Conservation (phyloP, 2,329 filamentous ascomycete genomes). For the Ophidiomyces ophidiicola region DNA sequence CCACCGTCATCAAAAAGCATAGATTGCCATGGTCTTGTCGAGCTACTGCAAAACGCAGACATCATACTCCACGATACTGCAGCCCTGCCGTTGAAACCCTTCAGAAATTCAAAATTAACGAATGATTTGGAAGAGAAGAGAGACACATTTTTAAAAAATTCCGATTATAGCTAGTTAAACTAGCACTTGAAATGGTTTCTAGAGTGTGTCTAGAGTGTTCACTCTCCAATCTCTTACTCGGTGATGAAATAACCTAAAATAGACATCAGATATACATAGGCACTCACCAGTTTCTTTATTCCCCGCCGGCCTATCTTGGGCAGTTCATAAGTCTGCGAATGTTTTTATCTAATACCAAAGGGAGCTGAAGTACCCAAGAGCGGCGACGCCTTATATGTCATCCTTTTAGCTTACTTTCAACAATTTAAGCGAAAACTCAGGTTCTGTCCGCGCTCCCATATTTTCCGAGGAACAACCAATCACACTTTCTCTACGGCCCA, state of each 20-base stretch:
- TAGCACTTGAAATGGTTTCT: slow-evolving; percentile 13
- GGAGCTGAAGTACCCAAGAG: slow-evolving; percentile 6
- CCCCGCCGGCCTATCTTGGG: slow-evolving; percentile 11
- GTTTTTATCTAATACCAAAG: slow-evolving; percentile 12
- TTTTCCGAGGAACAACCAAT: slow-evolving; percentile 10
- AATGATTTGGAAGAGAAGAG: slow-evolving; percentile 3
- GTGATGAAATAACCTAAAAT: slow-evolving; percentile 4
- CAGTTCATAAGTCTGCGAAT: slow-evolving; percentile 11
- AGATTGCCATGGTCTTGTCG: slow-evolving; percentile 6
- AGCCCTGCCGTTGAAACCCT: slow-evolving; percentile 9
- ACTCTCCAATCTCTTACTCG: slow-evolving; percentile 6
- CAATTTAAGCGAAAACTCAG: background rate
- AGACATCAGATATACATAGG: slow-evolving; percentile 13
- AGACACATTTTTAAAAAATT: slow-evolving; percentile 8
- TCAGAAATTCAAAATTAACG: slow-evolving; percentile 6
- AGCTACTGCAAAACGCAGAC: slow-evolving; percentile 9
- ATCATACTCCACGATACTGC: slow-evolving; percentile 4
- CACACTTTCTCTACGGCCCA: slow-evolving; percentile 5
- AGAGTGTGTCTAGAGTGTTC: slow-evolving; percentile 8
- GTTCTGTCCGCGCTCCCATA: background rate
- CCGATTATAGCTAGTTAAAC: slow-evolving; percentile 7
- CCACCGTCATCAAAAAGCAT: background rate
- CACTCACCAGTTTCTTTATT: slow-evolving; percentile 13
- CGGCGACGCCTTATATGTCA: slow-evolving; percentile 8
- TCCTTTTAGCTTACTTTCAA: slow-evolving; percentile 12